These are phyloP conservation scores for Tetrastigma voinierianum DNA, from an alignment of 164 flowering plant genomes.

Conservation along the genomic window DNA sequence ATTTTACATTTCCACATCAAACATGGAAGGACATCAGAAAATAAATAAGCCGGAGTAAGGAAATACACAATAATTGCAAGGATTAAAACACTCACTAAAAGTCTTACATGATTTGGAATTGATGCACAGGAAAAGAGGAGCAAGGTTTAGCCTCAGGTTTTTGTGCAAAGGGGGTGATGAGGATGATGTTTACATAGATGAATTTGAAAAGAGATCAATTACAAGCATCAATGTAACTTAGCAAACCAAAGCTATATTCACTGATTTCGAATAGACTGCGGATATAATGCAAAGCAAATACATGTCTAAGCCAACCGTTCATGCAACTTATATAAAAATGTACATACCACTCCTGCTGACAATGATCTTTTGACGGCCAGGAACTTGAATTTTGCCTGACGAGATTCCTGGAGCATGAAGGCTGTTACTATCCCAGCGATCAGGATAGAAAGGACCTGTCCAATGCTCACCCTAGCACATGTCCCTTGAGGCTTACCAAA, in stretches of 20 bases:
- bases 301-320: neutral
- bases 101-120: too few species aligned
- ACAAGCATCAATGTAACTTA: neutral
- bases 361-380: slow-evolving; percentile 51
- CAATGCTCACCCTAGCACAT: slow-evolving; percentile 38
- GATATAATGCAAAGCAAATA: neutral
- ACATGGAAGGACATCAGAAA: too few species aligned
- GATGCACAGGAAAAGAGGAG: too few species aligned
- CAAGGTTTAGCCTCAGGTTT: neutral
- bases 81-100: too few species aligned
- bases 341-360: slow-evolving; percentile 41
- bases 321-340: neutral
- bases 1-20: too few species aligned
- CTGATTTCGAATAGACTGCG: neutral
- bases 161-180: neutral
- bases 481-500: slow-evolving; percentile 40
- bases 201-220: neutral
- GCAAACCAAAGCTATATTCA: neutral
- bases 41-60: too few species aligned
- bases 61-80: too few species aligned
- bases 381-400: slow-evolving; percentile 48
- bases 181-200: neutral
- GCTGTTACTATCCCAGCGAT: slow-evolving; percentile 36
- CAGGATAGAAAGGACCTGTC: slow-evolving; percentile 38
- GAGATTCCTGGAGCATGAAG: slow-evolving; percentile 42